Evolutionary conservation across 225 moss, liverwort and hornwort genomes (phyloP).

Genomic region (Physcomitrellopsis africana): DNA sequence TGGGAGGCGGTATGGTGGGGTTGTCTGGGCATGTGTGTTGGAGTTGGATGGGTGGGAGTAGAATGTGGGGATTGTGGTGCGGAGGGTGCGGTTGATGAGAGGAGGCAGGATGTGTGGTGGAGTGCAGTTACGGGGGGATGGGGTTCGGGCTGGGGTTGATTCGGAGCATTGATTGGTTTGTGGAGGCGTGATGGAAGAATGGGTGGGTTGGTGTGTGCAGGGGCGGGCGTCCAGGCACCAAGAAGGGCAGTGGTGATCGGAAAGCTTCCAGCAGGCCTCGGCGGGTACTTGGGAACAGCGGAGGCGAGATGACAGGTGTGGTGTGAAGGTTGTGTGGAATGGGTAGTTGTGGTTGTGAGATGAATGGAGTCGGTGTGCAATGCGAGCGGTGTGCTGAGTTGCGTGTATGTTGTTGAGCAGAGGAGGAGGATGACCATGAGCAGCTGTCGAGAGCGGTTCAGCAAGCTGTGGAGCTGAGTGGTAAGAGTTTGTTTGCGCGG

Average conservation of each 20-base stretch:
- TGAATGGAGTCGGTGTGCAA: not conserved
- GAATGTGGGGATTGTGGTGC: no score
- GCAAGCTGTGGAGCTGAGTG: conserved; percentile 74
- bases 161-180: not conserved
- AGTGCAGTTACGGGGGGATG: conserved; percentile 1
- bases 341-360: not conserved
- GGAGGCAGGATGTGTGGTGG: not conserved
- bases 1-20: not conserved
- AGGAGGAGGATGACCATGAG: conserved; percentile 91
- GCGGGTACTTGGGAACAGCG: conserved; percentile 66
- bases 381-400: conserved; percentile 9
- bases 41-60: no score
- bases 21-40: not conserved
- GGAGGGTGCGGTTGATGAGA: no score
- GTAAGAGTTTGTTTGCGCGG: conserved; percentile 48
- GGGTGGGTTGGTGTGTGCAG: conserved; percentile 43
- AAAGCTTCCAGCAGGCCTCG: conserved; percentile 81
- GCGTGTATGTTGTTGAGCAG: conserved; percentile 50
- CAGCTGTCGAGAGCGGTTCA: conserved; percentile 79
- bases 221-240: conserved; percentile 77
- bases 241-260: conserved; percentile 77
- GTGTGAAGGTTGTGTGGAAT: not conserved
- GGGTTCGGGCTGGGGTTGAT: not conserved
- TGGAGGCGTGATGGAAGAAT: not conserved
- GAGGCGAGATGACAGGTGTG: conserved; percentile 76